Percentiles rank a stretch among this genome's conserved stretches.
Evolutionary conservation across 2,329 filamentous ascomycete genomes (phyloP).

Genomic region (Aspergillus felis): DNA sequence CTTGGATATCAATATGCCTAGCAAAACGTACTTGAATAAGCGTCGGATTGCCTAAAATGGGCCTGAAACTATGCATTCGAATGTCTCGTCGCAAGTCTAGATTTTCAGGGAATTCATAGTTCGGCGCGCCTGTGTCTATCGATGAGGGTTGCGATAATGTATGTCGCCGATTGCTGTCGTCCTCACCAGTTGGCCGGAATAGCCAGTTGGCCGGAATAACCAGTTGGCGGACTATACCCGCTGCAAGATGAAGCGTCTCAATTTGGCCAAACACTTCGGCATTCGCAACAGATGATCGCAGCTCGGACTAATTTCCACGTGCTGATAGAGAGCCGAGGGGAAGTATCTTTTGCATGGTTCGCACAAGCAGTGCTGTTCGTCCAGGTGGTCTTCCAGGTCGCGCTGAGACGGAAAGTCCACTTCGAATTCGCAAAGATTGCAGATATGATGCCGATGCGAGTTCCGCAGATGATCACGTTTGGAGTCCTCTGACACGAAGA

Average conservation of each 20-base stretch:
- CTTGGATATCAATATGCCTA: no score
- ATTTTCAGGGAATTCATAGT: background rate
- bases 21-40: no score
- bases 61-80: background rate
- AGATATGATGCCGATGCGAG: conserved; percentile 8
- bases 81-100: background rate
- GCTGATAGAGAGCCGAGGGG: conserved; percentile 14
- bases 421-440: conserved; percentile 3
- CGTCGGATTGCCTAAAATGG: no score
- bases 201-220: background rate
- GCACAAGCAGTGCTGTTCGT: background rate
- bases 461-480: background rate
- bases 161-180: background rate
- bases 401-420: conserved; percentile 2
- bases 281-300: background rate
- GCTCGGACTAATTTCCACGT: conserved; percentile 12
- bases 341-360: background rate
- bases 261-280: background rate
- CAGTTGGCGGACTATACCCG: background rate
- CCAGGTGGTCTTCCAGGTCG: background rate
- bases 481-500: background rate
- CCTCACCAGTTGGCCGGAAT: background rate
- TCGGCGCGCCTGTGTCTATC: background rate
- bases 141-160: no score
- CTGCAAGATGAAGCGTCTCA: background rate